Base-by-base conservation (phyloP, 495 filamentous ascomycete genomes). In the Penicillium coffeae region DNA sequence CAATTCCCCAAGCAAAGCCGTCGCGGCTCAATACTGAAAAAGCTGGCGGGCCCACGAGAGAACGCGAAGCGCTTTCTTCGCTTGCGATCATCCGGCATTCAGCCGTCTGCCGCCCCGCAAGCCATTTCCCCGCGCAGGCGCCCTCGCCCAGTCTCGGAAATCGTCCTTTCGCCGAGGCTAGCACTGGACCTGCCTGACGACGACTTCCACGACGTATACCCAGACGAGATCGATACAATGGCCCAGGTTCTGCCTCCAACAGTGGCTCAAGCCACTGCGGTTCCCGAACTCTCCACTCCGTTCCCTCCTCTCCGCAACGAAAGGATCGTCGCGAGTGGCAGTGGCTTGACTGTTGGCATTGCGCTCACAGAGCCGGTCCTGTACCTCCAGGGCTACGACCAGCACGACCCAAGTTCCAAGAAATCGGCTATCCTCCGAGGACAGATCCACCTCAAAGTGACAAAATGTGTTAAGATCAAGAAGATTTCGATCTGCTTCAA, bases 381-480 rank as follows among this genome's bases (percentile, higher is more conserved):
- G 2, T 98, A 88, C 63, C 75, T 97, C 22, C 87, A 89, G 38
- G 92, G 93, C 0, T 94, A 96, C 59, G 92, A 96, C 57, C 89
- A 92, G 38, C 79, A 84, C 48, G 85, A 88, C 43, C 74, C 78
- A 19, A 74, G 68, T 33, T 77, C 82, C 7, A 81, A 87, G 38
- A 83, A 83, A 19, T 89, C 88, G 9, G 86, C 94, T 6, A 87
- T 98, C 59, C 72, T 98, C 10, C 79, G 93, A 39, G 93, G 93
- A 6, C 90, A 83, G 60, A 68, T 98, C 45, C 83, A 87, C 62
- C 63, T 98, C 42, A 84, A 84, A 51, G 78, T 96, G 8, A 86
- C 85, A 34, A 98, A 97, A 67, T 86, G 84, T 56, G 84, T 89
- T 33, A 98, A 98, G 72, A 86, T 98, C 50, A 96, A 95, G 74